Percentiles rank a stretch among this genome's conserved stretches.
These are phyloP conservation scores for Leccinellum albellum DNA, from an alignment of 768 basidiomycete species.

Conservation along the genomic window DNA sequence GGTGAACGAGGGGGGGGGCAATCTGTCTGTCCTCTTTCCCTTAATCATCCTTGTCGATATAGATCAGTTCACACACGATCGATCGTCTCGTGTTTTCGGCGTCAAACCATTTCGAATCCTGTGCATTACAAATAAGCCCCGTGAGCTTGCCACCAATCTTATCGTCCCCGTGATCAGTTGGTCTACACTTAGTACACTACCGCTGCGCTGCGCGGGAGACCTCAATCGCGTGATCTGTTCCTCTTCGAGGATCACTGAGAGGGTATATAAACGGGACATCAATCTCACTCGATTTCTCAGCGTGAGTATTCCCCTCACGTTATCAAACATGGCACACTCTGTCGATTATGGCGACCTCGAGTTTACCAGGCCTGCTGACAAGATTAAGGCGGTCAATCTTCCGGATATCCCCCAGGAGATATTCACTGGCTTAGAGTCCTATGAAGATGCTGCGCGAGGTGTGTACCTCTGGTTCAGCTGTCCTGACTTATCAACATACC, in stretches of 20 bases:
- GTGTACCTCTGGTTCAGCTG: not conserved
- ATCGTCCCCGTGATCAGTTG: constrained; percentile 4
- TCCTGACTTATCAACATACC: not conserved
- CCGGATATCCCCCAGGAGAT: constrained; percentile 31
- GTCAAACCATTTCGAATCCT: not conserved
- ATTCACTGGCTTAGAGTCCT: constrained; percentile 34
- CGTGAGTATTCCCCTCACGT: not conserved
- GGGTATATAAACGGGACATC: constrained; percentile 1
- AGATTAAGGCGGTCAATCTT: constrained; percentile 39
- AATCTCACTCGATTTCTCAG: not conserved
- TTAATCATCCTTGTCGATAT: not conserved
- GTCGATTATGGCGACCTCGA: constrained; percentile 31
- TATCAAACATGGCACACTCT: constrained; percentile 15
- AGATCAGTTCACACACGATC: constrained; percentile 2
- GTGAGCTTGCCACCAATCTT: not conserved
- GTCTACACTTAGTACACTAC: not conserved
- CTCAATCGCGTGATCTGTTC: not conserved
- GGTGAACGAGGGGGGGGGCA: not conserved
- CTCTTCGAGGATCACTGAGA: not conserved
- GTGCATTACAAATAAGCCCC: not conserved
- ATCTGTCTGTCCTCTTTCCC: not conserved
- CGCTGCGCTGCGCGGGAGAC: not conserved
- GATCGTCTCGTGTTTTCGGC: constrained; percentile 1
- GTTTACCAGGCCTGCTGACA: constrained; percentile 35
- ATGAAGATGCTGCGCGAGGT: constrained; percentile 39